phyloP scores from a whole-genome alignment of 352 stramenopile genomes.

The Bremia lactucae region DNA sequence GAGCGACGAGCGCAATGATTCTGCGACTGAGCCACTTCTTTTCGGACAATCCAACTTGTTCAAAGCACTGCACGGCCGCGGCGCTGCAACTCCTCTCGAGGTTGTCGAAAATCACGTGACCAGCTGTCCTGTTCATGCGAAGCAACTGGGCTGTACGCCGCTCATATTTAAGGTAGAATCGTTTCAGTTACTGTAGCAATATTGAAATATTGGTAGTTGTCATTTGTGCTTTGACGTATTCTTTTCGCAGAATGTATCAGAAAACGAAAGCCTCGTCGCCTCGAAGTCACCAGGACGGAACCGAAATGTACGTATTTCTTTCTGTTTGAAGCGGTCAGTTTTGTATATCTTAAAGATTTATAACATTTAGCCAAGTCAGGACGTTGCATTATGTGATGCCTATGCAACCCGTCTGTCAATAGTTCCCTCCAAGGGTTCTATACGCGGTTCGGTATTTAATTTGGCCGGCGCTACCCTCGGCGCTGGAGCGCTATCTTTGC shows the following conservation, averaged over 20 bases:
- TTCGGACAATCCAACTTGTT: too few species aligned
- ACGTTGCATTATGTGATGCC: slow-evolving; percentile 41
- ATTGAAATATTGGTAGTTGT: not conserved
- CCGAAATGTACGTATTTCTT: slow-evolving; percentile 16
- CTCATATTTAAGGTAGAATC: slow-evolving; percentile 62
- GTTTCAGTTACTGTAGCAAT: too few species aligned
- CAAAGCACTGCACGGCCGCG: slow-evolving; percentile 10
- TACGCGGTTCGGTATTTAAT: slow-evolving; percentile 80
- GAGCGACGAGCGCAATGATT: too few species aligned
- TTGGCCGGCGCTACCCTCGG: slow-evolving; percentile 70
- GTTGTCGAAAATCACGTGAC: slow-evolving; percentile 14
- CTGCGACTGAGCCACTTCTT: too few species aligned
- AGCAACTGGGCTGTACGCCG: slow-evolving; percentile 67
- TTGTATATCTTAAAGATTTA: not conserved
- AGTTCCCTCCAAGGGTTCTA: slow-evolving; percentile 72
- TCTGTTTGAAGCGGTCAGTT: too few species aligned
- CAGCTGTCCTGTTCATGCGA: slow-evolving; percentile 41
- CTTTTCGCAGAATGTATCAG: slow-evolving; percentile 43
- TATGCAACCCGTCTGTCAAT: slow-evolving; percentile 74
- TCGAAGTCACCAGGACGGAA: slow-evolving; percentile 59
- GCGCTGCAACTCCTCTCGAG: slow-evolving; percentile 4
- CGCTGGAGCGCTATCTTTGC: slow-evolving; percentile 63
- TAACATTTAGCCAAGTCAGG: slow-evolving; percentile 18
- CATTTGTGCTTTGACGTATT: slow-evolving; percentile 3
- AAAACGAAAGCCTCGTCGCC: slow-evolving; percentile 59